Evolutionary conservation across 768 basidiomycete genomes (phyloP), one percentile per base, ranked within the genome.

Genomic region (Leccinum arenicola): DNA sequence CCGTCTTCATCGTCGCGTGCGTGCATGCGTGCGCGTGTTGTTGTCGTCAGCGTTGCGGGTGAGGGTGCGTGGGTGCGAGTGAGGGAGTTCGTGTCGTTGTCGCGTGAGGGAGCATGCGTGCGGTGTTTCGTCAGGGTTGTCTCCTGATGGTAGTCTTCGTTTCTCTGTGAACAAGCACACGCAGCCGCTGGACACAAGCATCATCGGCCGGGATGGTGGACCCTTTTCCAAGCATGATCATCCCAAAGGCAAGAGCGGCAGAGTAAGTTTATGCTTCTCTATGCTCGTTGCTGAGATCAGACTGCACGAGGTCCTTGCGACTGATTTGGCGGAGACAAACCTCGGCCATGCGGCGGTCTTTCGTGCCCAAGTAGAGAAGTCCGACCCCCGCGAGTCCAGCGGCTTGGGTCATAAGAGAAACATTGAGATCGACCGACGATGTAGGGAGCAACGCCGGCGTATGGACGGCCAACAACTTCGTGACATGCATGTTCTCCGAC

Each of bases 141-240:
- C 25, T 27, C 25, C 25, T 11, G 27, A 70, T 56, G 33, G 75
- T 67, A 10, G 77, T 71, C 50, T 80, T 79, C 6, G 80, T 75
- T 67, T 91, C 85, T 10, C 94, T 91, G 55, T 91, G 88, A 50
- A 96, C 82, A 35, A 94, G 80, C n/a, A 84, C 71, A 40, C 84
- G 85, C 50, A 98, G 74, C 27, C 87, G 84, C 33, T 82, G 80
- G 17, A 95, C 74, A 51, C 91, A 77, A 11, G 80, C 77, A 58
- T 86, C 73, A 63, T 97, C 95, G 1, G 91, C 91, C 2, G 90
- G 89, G 35, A 88, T 86, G 8, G 81, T 79, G 0, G 84, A 80
- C 2, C 97, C 95, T 65, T 87, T 87, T 6, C 93, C 95, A 15
- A 98, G 82, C 89, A 98, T 96, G 73, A 96, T 89, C 86, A 97